Evolutionary conservation across 1,284 basidiomycete genomes (phyloP).

Genomic region (Apiotrichum porosum): DNA sequence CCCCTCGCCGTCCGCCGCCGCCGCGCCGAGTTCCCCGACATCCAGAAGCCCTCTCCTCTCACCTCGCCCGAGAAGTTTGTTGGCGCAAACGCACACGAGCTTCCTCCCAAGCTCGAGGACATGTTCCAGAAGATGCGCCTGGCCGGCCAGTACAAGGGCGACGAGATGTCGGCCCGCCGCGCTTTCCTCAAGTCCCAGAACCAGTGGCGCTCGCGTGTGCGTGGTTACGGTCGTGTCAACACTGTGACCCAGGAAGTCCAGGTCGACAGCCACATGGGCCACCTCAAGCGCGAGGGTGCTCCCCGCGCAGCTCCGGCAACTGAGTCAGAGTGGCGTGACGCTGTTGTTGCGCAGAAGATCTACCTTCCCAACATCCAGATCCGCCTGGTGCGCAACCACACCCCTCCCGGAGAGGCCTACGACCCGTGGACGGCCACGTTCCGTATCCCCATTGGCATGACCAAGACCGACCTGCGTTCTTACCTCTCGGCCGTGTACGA

Average conservation of each 20-base stretch:
- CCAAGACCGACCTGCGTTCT: conserved; percentile 84
- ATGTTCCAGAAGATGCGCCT: conserved; percentile 35
- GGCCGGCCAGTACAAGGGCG: conserved; percentile 25
- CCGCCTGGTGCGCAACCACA: conserved; percentile 77
- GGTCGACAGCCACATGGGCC: conserved; percentile 3
- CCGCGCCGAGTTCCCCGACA: conserved; percentile 19
- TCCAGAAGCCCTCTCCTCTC: conserved; percentile 19
- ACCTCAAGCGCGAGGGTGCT: conserved; percentile 11
- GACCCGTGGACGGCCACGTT: conserved; percentile 94
- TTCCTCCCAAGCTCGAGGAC: conserved; percentile 35
- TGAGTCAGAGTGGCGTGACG: conserved; percentile 4
- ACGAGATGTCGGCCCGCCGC: conserved; percentile 30
- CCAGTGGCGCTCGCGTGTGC: conserved; percentile 35
- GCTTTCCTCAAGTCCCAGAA: conserved; percentile 33
- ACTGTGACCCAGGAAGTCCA: background rate
- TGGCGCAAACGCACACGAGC: conserved; percentile 13
- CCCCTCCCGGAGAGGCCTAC: conserved; percentile 70
- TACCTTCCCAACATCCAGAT: conserved; percentile 86
- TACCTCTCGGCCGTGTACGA: conserved; percentile 81
- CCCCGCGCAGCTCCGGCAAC: background rate
- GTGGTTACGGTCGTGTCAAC: conserved; percentile 21
- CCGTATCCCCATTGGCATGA: conserved; percentile 73
- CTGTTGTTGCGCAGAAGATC: conserved; percentile 70
- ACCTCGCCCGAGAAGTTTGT: conserved; percentile 17
- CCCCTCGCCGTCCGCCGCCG: conserved; percentile 36